Evolutionary conservation across 306 rosid genomes (phyloP), one percentile per base, ranked within the genome.

Genomic region (Coriaria nepalensis): DNA sequence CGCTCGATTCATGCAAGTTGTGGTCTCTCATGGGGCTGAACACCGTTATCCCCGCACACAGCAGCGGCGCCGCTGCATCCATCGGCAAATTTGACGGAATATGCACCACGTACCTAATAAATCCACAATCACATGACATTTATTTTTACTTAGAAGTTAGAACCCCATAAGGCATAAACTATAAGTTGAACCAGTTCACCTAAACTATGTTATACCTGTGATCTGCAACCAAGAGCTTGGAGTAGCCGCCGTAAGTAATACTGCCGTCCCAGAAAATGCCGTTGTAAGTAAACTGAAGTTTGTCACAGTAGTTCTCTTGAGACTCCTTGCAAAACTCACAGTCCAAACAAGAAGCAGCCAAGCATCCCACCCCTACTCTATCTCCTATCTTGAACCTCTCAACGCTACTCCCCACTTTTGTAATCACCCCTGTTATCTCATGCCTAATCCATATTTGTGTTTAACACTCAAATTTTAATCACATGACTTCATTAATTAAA

Each of bases 181-280:
- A 20, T 20, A 20, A 20, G 1, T 20, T 20, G 29, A 20, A 20
- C 29, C 29, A 20, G 1, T 20, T 20, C 29, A 20, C 29, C 29
- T n/a, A n/a, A n/a, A n/a, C n/a, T n/a, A n/a, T 4, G 7, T 15
- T 42, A 35, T 44, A 52, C 93, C 94, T 79, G 63, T 77, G 58
- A 60, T 83, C 88, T 5, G 82, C 77, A 4, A 83, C 86, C 10
- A 83, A 33, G 64, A 72, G 43, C 14, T 72, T 6, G 33, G 88
- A 83, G 62, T 83, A 83, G 40, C 94, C 94, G 33, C 94, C 94
- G 10, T 83, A 79, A 42, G 88, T 83, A 36, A 83, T 60, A 59
- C 69, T 74, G n/a, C 94, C 94, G 59, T 83, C 94, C 94, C 88
- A 79, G 78, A 83, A 79, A 54, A 83, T 9, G 12, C 94, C 82